These are phyloP conservation scores for Fraxinus pennsylvanica DNA, from an alignment of 257 asterid species.

Conservation along the genomic window DNA sequence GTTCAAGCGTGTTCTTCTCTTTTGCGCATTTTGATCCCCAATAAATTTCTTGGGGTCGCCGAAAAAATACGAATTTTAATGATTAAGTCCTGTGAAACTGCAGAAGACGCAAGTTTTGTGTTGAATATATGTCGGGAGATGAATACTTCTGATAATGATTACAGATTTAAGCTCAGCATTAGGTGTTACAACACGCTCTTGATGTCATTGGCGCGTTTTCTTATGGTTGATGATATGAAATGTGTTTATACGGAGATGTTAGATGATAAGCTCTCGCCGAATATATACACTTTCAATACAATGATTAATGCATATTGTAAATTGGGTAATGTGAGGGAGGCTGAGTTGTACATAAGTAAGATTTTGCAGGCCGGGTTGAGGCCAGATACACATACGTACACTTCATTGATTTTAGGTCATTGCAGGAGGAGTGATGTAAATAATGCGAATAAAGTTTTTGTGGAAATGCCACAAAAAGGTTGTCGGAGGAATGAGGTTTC, in stretches of 20 bases:
- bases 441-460: slow-evolving; percentile 48
- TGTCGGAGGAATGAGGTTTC: slow-evolving; percentile 68
- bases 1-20: slow-evolving; percentile 48
- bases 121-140: slow-evolving; percentile 45
- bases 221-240: slow-evolving; percentile 60
- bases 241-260: slow-evolving; percentile 59
- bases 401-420: slow-evolving; percentile 74
- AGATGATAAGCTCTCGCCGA: slow-evolving; percentile 59
- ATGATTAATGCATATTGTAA: slow-evolving; percentile 71
- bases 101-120: slow-evolving; percentile 42
- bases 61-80: slow-evolving; percentile 48
- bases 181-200: slow-evolving; percentile 59
- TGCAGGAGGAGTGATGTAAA: slow-evolving; percentile 64
- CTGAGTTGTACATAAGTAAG: slow-evolving; percentile 52
- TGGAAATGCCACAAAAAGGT: slow-evolving; percentile 55
- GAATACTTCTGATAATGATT: slow-evolving; percentile 38
- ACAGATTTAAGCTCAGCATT: slow-evolving; percentile 45
- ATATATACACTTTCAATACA: slow-evolving; percentile 71
- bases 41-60: slow-evolving; percentile 42
- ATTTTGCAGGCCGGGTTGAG: slow-evolving; percentile 60
- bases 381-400: slow-evolving; percentile 71
- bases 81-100: slow-evolving; percentile 54
- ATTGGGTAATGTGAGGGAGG: slow-evolving; percentile 63
- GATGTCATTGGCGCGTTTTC: slow-evolving; percentile 57
- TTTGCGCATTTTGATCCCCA: slow-evolving; percentile 49